Base-by-base conservation (phyloP, 352 stramenopile genomes). In the Globisporangium recalcitrans region DNA sequence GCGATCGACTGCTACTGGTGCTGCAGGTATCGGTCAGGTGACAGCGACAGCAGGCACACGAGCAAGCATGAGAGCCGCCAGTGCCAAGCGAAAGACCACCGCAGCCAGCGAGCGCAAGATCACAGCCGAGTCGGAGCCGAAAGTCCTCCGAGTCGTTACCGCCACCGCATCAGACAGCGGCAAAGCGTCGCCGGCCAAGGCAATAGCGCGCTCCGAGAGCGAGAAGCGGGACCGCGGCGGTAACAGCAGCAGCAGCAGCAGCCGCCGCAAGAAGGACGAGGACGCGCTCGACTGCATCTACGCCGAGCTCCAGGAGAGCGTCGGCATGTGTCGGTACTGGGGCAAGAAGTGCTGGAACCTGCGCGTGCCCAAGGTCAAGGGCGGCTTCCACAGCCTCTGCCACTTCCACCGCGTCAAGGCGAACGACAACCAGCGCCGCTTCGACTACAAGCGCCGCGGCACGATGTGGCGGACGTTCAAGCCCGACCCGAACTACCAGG, bases 381-480 rank as follows among this genome's bases (percentile, higher is more conserved):
- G 67, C n/a, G 54, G 54, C 46, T 55, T 68, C 47, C 63, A 73
- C 64, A 68, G 55, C 26, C 56, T 73, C 46, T 73, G 67, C 32
- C 64, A 73, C 52, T 68, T 68, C 54, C 67, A 73, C 32, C 67
- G 67, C 34, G 44, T 58, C 14, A 63, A 65, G 24, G 63, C 63
- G 22, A 73, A 71, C 48, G 40, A 57, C 24, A 73, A 73, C 55
- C 67, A 73, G 64, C 67, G 67, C 31, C 56, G 52, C 22, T 65
- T 72, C 40, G 62, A 72, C 29, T 61, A 64, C 51, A 71, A 71
- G 57, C 59, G 59, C 34, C 59, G 59, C 16, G 58, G 58, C 2
- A 63, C 58, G 47, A 5, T 63, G 21, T 63, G 58, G 58, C 58
- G 58, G 31, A 34, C 34, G 46, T 63, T 57, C 58, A 21, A 31